A percentile compares a stretch with the other conserved stretches of the same genome.
phyloP scores from a whole-genome alignment of 164 flowering plant genomes.

The Vitis labrusca region DNA sequence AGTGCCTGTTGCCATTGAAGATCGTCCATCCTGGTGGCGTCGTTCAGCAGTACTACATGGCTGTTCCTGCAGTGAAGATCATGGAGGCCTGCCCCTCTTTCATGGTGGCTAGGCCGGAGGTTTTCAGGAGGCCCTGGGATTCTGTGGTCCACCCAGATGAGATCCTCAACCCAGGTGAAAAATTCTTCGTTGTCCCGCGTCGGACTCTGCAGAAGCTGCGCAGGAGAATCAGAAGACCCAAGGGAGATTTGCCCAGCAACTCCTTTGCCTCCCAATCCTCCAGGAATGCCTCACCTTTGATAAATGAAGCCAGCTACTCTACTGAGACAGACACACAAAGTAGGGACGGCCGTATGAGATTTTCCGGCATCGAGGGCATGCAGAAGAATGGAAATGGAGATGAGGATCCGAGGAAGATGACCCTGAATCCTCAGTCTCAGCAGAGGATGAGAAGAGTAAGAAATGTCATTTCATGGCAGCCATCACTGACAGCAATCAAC shows the following conservation, averaged over 20 bases:
- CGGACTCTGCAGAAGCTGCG: conserved; percentile 42
- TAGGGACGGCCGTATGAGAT: background rate
- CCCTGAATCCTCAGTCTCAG: background rate
- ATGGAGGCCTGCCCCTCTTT: conserved; percentile 50
- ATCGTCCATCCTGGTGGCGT: conserved; percentile 50
- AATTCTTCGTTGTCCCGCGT: conserved; percentile 37
- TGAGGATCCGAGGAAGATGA: background rate
- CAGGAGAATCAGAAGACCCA: conserved; percentile 17
- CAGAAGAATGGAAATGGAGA: background rate
- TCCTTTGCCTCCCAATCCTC: conserved; percentile 4
- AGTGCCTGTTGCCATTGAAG: conserved; percentile 22
- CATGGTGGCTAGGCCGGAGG: conserved; percentile 36
- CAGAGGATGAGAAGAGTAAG: conserved; percentile 7
- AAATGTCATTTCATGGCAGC: conserved; percentile 22
- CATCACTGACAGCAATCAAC: conserved; percentile 19
- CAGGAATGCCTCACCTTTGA: background rate
- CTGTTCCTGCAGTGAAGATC: conserved; percentile 43
- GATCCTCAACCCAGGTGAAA: conserved; percentile 45
- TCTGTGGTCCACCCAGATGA: conserved; percentile 42
- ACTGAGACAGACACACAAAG: background rate
- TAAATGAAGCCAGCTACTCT: background rate
- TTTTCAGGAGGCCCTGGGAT: conserved; percentile 51
- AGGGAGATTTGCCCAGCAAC: background rate
- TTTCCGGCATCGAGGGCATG: conserved; percentile 15
- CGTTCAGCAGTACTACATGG: conserved; percentile 46